Conservation (phyloP, 1,139 yeast species). For the Taphrina sp. region DNA sequence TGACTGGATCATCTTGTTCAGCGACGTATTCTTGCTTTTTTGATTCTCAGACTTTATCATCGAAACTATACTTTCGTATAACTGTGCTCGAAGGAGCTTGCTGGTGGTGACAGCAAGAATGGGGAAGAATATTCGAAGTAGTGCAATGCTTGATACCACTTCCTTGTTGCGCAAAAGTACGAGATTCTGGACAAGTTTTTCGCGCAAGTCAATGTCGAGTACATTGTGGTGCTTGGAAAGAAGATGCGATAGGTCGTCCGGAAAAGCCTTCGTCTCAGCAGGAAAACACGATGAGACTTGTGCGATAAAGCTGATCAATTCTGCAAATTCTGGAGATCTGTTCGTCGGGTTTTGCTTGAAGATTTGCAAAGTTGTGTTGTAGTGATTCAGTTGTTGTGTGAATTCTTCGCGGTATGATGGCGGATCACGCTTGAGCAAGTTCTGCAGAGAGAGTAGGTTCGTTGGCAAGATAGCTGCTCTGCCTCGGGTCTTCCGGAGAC, state of each 20-base stretch:
- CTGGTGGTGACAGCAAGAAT: slow-evolving; percentile 69
- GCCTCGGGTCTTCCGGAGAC: slow-evolving; percentile 49
- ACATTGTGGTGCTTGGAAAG: slow-evolving; percentile 73
- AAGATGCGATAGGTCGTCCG: slow-evolving; percentile 70
- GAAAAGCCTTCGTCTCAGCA: slow-evolving; percentile 78
- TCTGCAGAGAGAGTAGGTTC: slow-evolving; percentile 85
- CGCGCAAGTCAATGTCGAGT: slow-evolving; percentile 79
- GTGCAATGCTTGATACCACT: slow-evolving; percentile 71
- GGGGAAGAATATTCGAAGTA: slow-evolving; percentile 87
- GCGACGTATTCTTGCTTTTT: slow-evolving; percentile 79
- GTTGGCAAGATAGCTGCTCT: slow-evolving; percentile 91
- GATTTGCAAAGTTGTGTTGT: slow-evolving; percentile 83
- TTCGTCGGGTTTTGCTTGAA: slow-evolving; percentile 57
- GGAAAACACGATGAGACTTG: slow-evolving; percentile 92
- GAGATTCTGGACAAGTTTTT: slow-evolving; percentile 83
- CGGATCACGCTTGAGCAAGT: slow-evolving; percentile 92
- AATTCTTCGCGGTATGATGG: slow-evolving; percentile 87
- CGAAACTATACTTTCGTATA: slow-evolving; percentile 73
- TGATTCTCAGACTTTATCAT: slow-evolving; percentile 78
- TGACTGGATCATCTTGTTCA: slow-evolving; percentile 88
- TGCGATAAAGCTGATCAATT: slow-evolving; percentile 81
- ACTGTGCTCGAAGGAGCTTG: slow-evolving; percentile 75
- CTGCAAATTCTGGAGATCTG: slow-evolving; percentile 67
- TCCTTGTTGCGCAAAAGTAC: slow-evolving; percentile 87
- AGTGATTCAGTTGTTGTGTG: slow-evolving; percentile 85